Evolutionary conservation across 768 basidiomycete genomes (phyloP).

Genomic region (Boletus vermiculosoides): DNA sequence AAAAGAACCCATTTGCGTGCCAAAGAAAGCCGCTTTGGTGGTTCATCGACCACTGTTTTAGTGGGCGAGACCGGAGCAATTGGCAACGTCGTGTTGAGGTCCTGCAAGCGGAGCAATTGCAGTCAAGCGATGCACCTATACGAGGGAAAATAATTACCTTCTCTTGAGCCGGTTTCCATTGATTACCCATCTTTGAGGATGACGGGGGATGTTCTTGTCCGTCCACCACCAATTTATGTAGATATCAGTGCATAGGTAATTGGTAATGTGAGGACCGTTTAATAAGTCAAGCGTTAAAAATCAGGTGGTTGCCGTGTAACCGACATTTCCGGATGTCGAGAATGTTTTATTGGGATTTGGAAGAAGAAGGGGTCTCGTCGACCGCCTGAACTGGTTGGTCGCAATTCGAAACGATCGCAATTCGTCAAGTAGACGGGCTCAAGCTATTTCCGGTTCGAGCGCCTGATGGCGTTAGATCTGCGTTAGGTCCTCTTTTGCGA

Average conservation of each 20-base stretch:
- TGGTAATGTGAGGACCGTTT: neutral
- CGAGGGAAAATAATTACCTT: neutral
- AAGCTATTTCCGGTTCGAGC: neutral
- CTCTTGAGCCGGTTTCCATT: neutral
- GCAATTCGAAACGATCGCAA: neutral
- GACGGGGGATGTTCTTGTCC: neutral
- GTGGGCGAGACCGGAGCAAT: neutral
- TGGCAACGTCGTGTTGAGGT: constrained; percentile 11
- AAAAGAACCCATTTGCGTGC: constrained; percentile 34
- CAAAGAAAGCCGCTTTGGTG: constrained; percentile 17
- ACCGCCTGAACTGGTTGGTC: neutral
- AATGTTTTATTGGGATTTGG: neutral
- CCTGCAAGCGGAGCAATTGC: neutral
- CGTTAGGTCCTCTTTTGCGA: neutral
- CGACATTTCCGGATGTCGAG: neutral
- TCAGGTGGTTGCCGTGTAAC: neutral
- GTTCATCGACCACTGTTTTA: constrained; percentile 2
- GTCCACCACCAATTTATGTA: neutral
- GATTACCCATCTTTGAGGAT: neutral
- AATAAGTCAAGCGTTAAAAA: neutral
- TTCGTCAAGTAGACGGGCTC: neutral
- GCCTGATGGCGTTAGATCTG: neutral
- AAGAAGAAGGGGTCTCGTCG: neutral
- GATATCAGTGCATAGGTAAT: neutral
- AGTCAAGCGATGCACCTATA: neutral